These are phyloP conservation scores for Ogataea thermomethanolica DNA, from an alignment of 805 yeast species.

Conservation along the genomic window DNA sequence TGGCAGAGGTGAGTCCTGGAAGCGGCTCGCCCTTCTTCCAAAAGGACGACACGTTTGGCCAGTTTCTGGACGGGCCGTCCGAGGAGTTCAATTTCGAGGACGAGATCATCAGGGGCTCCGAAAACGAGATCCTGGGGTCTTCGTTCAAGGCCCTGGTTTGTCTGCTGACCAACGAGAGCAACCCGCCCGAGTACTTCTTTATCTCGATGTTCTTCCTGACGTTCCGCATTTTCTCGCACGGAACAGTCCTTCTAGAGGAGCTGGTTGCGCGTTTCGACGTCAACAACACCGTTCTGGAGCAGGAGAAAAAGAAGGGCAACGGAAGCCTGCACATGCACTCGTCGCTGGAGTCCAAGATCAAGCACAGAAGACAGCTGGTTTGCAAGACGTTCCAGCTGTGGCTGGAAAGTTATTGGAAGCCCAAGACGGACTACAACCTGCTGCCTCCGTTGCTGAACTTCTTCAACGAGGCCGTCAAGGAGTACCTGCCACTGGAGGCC, in stretches of 20 bases:
- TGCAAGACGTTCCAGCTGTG: slow-evolving; percentile 72
- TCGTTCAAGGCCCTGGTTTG: slow-evolving; percentile 66
- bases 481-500: slow-evolving; percentile 60
- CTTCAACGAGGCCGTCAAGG: slow-evolving; percentile 72
- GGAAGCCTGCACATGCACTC: slow-evolving; percentile 32
- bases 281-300: slow-evolving; percentile 32
- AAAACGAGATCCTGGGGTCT: slow-evolving; percentile 59
- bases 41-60: slow-evolving; percentile 24
- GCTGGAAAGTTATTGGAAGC: slow-evolving; percentile 90
- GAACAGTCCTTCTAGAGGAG: slow-evolving; percentile 64
- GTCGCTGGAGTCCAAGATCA: slow-evolving; percentile 42
- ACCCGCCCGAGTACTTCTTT: slow-evolving; percentile 63
- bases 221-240: slow-evolving; percentile 66
- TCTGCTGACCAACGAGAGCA: slow-evolving; percentile 61
- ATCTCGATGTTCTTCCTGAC: slow-evolving; percentile 73
- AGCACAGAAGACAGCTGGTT: slow-evolving; percentile 63
- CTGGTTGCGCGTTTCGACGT: slow-evolving; percentile 64
- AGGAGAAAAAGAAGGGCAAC: slow-evolving; percentile 26
- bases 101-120: slow-evolving; percentile 51
- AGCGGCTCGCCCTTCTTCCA: slow-evolving; percentile 29
- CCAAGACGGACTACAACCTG: slow-evolving; percentile 52
- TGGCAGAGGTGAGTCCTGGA: slow-evolving; percentile 31
- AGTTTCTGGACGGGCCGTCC: slow-evolving; percentile 12
- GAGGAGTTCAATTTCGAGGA: slow-evolving; percentile 23
- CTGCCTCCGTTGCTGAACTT: slow-evolving; percentile 72